Base-by-base conservation (phyloP, 495 filamentous ascomycete genomes). In the Hypoxylon rickii region DNA sequence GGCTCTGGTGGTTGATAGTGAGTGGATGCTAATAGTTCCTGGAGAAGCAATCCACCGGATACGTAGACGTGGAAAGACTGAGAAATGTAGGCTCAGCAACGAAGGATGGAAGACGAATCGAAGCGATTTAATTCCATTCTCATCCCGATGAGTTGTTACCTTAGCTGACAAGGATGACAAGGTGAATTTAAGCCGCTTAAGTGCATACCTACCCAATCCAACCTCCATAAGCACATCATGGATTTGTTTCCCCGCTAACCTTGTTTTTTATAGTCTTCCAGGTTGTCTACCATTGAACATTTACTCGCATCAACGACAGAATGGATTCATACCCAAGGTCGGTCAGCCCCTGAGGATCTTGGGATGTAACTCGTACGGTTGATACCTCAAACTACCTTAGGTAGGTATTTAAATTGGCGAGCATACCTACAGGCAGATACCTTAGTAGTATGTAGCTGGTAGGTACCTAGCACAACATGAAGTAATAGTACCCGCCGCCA, bases 241-340 rank as follows among this genome's bases (percentile, higher is more conserved):
- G 29, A 46, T 42, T 47, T 41, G 24, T 41, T 58, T 51, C 41
- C 55, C 55, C 43, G 34, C 45, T 31, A 51, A 42, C 55, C 46
- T 51, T 46, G 51, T 37, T 46, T 38, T 45, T 45, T 24, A 34
- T 51, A 45, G 41, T n/a, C n/a, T n/a, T n/a, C n/a, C n/a, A n/a
- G n/a, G n/a, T n/a, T n/a, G n/a, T n/a, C n/a, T n/a, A n/a, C n/a
- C n/a, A n/a, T n/a, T n/a, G n/a, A n/a, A n/a, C n/a, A n/a, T n/a
- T n/a, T n/a, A n/a, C n/a, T n/a, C n/a, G n/a, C n/a, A n/a, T n/a
- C n/a, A n/a, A n/a, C n/a, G n/a, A n/a, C n/a, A n/a, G n/a, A n/a
- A n/a, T n/a, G n/a, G n/a, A n/a, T n/a, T n/a, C n/a, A n/a, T n/a
- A n/a, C n/a, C n/a, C n/a, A n/a, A n/a, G n/a, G n/a, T n/a, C n/a